A percentile compares a stretch with the other conserved stretches of the same genome.
phyloP scores from a whole-genome alignment of 2,329 filamentous ascomycete species.

The Lecanicillium sp. region DNA sequence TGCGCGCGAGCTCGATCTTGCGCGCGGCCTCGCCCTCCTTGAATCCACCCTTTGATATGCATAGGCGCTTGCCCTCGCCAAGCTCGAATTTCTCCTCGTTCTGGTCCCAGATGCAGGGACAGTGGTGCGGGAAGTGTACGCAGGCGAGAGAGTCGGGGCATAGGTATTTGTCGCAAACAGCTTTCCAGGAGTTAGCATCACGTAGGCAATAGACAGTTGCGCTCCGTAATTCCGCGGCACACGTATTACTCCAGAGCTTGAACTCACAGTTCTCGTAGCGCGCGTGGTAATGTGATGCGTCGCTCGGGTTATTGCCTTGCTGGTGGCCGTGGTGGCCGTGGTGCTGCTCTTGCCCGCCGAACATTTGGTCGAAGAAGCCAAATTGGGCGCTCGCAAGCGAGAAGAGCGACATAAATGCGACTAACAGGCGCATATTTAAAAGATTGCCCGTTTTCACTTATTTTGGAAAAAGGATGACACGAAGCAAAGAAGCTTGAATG shows the following conservation, averaged over 20 bases:
- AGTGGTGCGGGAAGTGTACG: slow-evolving; percentile 95
- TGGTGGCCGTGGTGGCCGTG: slow-evolving; percentile 41
- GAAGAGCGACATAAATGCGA: slow-evolving; percentile 53
- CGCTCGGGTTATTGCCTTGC: slow-evolving; percentile 76
- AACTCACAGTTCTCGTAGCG: slow-evolving; percentile 60
- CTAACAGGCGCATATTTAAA: slow-evolving; percentile 18
- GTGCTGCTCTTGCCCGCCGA: slow-evolving; percentile 53
- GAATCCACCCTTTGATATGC: slow-evolving; percentile 70
- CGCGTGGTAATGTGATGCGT: slow-evolving; percentile 71
- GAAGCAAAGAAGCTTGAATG: neutral
- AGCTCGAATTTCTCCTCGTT: slow-evolving; percentile 74
- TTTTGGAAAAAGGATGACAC: neutral
- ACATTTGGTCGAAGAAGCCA: slow-evolving; percentile 97
- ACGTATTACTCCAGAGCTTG: neutral
- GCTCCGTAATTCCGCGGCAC: neutral
- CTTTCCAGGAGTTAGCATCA: slow-evolving; percentile 35
- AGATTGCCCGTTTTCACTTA: slow-evolving; percentile 28
- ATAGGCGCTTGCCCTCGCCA: slow-evolving; percentile 65
- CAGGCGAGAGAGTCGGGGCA: slow-evolving; percentile 92
- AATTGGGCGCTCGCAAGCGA: slow-evolving; percentile 71
- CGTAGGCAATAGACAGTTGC: slow-evolving; percentile 1
- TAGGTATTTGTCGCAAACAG: slow-evolving; percentile 87
- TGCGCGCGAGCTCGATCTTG: slow-evolving; percentile 75
- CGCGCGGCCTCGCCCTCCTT: slow-evolving; percentile 63
- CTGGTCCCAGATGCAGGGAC: slow-evolving; percentile 77